Evolutionary conservation across 345 rosid genomes (phyloP), one percentile per base, ranked within the genome.

Genomic region (Gynandropsis gynandra): DNA sequence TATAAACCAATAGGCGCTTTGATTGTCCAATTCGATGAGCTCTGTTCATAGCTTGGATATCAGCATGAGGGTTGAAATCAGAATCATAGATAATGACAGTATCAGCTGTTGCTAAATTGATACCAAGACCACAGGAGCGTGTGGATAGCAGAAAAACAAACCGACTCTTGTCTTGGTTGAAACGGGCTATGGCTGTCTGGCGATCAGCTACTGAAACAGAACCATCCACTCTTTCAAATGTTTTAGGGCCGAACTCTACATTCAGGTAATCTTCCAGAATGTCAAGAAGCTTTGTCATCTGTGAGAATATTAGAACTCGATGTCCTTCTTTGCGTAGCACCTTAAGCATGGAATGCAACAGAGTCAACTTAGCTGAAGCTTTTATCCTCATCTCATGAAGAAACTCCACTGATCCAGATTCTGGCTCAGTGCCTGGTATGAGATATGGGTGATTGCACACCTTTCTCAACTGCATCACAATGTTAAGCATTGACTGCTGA

Each of bases 21-120:
- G 99, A 88, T 59, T 93, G 99, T 42, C 99, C 99, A 58, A 93
- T 93, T 56, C 99, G 85, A 77, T 93, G 99, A 33, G 99, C 99
- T 42, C 99, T 77, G 63, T 93, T 93, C 99, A 93, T 93, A 38
- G 99, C 99, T 77, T 88, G 99, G 60, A 88, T 93, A 65, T 93
- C 99, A 77, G 99, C 97, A 67, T 93, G 99, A 16, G 99, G 99
- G 47, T 93, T 93, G 74, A 93, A 93, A 77, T 88, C 97, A 67
- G 99, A 93, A 71, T 93, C 99, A 71, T 93, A 93, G 65, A 93
- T 93, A 66, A 93, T 71, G 44, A 93, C 96, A 19, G 99, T 93
- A 68, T 93, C 99, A 52, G 97, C 97, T 1, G 97, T 72, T 60
- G 99, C 99, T 75, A 93, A 76, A 72, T 93, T 93, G 74, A 93